Conservation (phyloP, 2,329 filamentous ascomycete genomes). For the Monosporascus sp. region DNA sequence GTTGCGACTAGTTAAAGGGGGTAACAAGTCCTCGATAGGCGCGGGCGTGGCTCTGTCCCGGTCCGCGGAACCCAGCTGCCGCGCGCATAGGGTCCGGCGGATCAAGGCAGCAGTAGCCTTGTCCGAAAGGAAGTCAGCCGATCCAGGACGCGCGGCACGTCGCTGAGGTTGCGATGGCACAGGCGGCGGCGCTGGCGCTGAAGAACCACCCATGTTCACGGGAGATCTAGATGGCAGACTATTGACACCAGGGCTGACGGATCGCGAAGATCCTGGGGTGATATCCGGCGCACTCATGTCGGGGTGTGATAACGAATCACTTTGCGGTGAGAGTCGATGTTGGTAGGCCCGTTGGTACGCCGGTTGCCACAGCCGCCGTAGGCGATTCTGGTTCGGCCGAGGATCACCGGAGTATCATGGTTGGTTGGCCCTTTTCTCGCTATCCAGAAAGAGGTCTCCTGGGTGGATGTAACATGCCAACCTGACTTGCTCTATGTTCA, state of each 20-base stretch:
- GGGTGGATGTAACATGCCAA: too few relatives aligned
- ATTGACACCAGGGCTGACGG: neutral
- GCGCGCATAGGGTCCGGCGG: constrained; percentile 77
- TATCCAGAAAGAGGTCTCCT: too few relatives aligned
- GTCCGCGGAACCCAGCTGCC: constrained; percentile 48
- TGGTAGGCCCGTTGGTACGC: too few relatives aligned
- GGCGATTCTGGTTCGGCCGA: too few relatives aligned
- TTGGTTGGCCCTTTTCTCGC: too few relatives aligned
- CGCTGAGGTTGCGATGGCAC: constrained; percentile 27
- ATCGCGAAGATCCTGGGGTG: neutral
- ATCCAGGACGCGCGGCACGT: constrained; percentile 24
- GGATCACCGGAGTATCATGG: too few relatives aligned
- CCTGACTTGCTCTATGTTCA: too few relatives aligned
- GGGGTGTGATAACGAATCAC: too few relatives aligned
- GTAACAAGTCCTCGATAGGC: constrained; percentile 76
- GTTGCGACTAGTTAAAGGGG: constrained; percentile 89
- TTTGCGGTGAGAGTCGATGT: too few relatives aligned
- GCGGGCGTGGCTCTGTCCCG: constrained; percentile 46
- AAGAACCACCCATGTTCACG: constrained; percentile 6
- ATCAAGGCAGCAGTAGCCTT: constrained; percentile 76
- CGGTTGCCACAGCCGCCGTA: too few relatives aligned
- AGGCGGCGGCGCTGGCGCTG: constrained; percentile 16
- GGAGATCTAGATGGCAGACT: neutral
- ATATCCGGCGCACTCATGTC: too few relatives aligned
- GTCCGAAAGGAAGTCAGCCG: constrained; percentile 60